Conservation (phyloP, 495 filamentous ascomycete genomes). For the Xylaria grammica region DNA sequence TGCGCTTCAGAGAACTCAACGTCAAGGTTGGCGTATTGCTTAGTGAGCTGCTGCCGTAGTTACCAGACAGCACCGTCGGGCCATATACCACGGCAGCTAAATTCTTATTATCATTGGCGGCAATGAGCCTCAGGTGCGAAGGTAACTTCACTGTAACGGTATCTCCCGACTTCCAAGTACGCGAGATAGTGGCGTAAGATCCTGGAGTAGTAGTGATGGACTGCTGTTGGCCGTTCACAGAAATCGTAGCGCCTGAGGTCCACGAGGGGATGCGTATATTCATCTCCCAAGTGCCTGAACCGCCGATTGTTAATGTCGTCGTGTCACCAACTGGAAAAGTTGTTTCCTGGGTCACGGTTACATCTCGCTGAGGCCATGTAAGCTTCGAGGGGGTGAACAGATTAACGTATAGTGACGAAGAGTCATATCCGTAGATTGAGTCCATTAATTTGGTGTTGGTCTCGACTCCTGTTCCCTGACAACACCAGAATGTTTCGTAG, state of each 20-base stretch:
- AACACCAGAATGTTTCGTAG: conserved; percentile 40
- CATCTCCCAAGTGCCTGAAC: conserved; percentile 29
- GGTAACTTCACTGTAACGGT: conserved; percentile 39
- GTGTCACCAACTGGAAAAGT: conserved; percentile 37
- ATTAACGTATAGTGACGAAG: conserved; percentile 39
- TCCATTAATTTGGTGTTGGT: conserved; percentile 37
- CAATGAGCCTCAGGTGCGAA: conserved; percentile 35
- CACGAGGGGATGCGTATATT: conserved; percentile 42
- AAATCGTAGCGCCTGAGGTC: conserved; percentile 34
- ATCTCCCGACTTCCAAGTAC: conserved; percentile 41
- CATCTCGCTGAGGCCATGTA: conserved; percentile 32
- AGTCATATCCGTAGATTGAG: conserved; percentile 35
- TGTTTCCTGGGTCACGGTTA: conserved; percentile 38
- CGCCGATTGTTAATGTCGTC: conserved; percentile 32
- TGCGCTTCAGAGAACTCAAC: conserved; percentile 23
- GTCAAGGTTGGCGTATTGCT: conserved; percentile 18
- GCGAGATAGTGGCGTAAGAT: conserved; percentile 34
- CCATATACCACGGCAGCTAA: conserved; percentile 43
- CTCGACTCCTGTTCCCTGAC: conserved; percentile 37
- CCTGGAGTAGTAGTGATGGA: conserved; percentile 29
- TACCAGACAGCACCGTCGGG: conserved; percentile 37
- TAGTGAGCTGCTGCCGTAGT: conserved; percentile 32
- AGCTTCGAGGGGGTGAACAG: conserved; percentile 42
- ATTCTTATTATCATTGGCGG: conserved; percentile 40
- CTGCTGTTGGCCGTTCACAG: conserved; percentile 36